Evolutionary conservation across 768 basidiomycete species (phyloP), one percentile per base, ranked within the genome.

Genomic region (Amanita brunnescens): DNA sequence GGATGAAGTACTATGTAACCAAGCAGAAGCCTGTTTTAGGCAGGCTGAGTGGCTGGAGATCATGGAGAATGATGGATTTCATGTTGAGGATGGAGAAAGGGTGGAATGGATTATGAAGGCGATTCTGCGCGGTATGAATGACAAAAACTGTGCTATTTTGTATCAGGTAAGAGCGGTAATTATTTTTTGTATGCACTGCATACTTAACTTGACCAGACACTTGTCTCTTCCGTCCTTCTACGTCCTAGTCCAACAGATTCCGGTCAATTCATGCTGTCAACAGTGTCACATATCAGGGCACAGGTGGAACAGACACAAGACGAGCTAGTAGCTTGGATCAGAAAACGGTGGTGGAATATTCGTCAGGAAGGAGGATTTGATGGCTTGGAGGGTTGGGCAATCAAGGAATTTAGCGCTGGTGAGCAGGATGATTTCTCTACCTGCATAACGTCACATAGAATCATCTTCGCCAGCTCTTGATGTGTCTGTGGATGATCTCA

Each of bases 351-450:
- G 91, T 60, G 84, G 40, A 75, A 71, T 10, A 78, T 92, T 24
- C 75, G 85, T 12, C 80, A 85, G 44, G 81, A 82, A 46, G 79
- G 80, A n/a, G 90, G 88, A 0, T 95, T 97, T 58, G 83, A 86
- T 46, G 62, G 67, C 3, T 72, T 98, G n/a, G 91, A 95, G 44
- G 76, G 75, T 3, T 96, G 91, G 91, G 82, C 87, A 0, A 63
- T 94, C 49, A 85, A 91, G 62, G 95, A 97, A 61, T 90, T 98
- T 35, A 78, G 81, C 37, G 80, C 87, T 59, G 77, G 91, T 89
- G 55, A 58, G 86, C 73, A 30, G 46, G 32, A 20, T 20, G 13
- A 18, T 37, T 32, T 13, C 6, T 2, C 30, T 32, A 5, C 20
- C 35, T 12, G 33, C 21, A n/a, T n/a, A n/a, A n/a, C n/a, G n/a